Percentiles rank a stretch among this genome's conserved stretches.
These are phyloP conservation scores for Fusarium virguliforme DNA, from an alignment of 2,329 filamentous ascomycete genomes.

Conservation along the genomic window DNA sequence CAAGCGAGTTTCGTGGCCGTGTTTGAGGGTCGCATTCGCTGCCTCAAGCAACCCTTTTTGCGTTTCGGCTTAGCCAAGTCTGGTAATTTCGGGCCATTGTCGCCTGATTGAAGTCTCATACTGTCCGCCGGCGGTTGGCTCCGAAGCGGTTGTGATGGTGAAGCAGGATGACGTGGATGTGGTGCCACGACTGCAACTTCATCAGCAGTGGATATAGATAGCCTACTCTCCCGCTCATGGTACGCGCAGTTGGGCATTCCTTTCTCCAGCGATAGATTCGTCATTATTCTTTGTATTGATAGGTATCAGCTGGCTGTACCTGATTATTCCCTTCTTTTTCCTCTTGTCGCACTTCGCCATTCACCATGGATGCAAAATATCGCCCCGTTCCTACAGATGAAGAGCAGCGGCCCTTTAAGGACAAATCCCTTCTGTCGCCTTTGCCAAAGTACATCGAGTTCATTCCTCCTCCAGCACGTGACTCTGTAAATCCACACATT, in stretches of 20 bases:
- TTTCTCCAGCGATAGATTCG: neutral
- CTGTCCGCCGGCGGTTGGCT: neutral
- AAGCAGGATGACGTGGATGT: neutral
- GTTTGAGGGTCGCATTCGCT: neutral
- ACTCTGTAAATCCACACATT: neutral
- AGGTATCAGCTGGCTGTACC: slow-evolving; percentile 3
- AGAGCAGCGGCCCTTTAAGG: slow-evolving; percentile 35
- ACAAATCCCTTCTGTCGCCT: slow-evolving; percentile 25
- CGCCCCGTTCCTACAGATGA: slow-evolving; percentile 30
- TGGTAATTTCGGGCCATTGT: neutral
- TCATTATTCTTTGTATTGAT: neutral
- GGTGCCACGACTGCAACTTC: neutral
- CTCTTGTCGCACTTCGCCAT: neutral
- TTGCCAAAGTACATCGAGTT: slow-evolving; percentile 8
- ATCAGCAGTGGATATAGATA: neutral
- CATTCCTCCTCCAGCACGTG: neutral
- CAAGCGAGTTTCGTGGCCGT: slow-evolving; percentile 1
- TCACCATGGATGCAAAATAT: slow-evolving; percentile 25
- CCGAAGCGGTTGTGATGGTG: neutral
- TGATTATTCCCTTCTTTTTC: neutral
- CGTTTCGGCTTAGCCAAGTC: neutral
- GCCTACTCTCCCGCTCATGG: neutral
- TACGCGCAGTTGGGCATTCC: neutral
- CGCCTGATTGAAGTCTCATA: slow-evolving; percentile 2
- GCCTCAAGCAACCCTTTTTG: neutral